A percentile compares a stretch with the other conserved stretches of the same genome.
Evolutionary conservation across 225 moss, liverwort and hornwort genomes (phyloP).

Genomic region (Sphagnum tenellum): DNA sequence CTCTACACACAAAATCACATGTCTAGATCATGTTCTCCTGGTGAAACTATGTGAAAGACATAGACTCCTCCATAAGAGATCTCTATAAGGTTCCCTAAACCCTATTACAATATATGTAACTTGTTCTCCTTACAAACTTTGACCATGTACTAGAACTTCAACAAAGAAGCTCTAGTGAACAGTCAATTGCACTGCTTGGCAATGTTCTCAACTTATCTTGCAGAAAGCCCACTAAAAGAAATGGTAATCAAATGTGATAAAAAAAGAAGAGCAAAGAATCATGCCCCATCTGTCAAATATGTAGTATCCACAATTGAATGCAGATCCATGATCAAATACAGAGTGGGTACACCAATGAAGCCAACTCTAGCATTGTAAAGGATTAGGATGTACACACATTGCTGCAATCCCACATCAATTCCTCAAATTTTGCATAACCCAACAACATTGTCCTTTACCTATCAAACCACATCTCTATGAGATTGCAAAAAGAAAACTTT

Average conservation of each 20-base stretch:
- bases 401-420: constrained; percentile 50
- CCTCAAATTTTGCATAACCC: constrained; percentile 3
- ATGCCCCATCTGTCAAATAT: constrained; percentile 68
- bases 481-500: no score
- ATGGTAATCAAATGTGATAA: not conserved
- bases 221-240: constrained; percentile 1
- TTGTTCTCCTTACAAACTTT: no score
- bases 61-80: no score
- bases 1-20: no score
- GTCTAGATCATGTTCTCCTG: no score
- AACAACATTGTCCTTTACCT: not conserved
- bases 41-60: no score
- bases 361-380: constrained; percentile 85
- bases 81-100: no score
- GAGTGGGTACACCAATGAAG: constrained; percentile 87
- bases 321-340: constrained; percentile 84
- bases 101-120: no score
- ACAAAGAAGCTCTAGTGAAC: no score
- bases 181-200: no score
- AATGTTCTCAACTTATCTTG: no score
- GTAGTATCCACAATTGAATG: constrained; percentile 82
- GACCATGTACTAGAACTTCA: no score
- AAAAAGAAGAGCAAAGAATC: constrained; percentile 9
- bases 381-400: constrained; percentile 88
- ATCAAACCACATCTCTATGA: not conserved